A percentile compares a stretch with the other conserved stretches of the same genome.
These are phyloP conservation scores for Dictyostelium brefeldianum DNA, from an alignment of 78 protist species.

Conservation along the genomic window DNA sequence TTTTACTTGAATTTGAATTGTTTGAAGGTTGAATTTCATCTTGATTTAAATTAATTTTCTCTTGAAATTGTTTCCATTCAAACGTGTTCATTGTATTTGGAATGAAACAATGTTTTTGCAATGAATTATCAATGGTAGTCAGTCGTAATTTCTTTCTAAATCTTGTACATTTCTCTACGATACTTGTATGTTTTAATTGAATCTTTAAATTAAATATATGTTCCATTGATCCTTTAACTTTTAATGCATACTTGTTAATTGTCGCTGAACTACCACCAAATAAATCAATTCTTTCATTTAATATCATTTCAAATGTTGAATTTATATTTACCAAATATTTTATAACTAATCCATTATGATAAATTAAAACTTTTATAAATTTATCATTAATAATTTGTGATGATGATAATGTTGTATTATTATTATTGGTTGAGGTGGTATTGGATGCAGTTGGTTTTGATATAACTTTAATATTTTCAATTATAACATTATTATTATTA, in stretches of 20 bases:
- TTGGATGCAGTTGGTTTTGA: not conserved
- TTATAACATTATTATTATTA: not conserved
- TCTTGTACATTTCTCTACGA: conserved; percentile 8
- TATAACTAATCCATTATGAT: conserved; percentile 68
- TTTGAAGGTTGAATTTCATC: not conserved
- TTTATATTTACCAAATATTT: conserved; percentile 29
- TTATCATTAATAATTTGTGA: not conserved
- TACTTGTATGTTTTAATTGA: conserved; percentile 1
- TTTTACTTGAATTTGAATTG: not conserved
- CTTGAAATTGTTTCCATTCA: conserved; percentile 39
- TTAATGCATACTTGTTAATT: conserved; percentile 6
- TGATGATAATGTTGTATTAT: not conserved
- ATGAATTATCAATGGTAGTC: not conserved
- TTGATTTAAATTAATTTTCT: not conserved
- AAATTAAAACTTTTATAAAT: conserved; percentile 4
- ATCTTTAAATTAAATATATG: conserved; percentile 35
- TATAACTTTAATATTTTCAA: not conserved
- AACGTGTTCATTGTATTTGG: conserved; percentile 29
- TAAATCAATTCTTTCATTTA: conserved; percentile 45
- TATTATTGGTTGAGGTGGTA: not conserved
- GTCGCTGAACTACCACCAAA: conserved; percentile 22
- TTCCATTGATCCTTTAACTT: conserved; percentile 42
- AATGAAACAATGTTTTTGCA: not conserved
- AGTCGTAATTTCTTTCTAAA: conserved; percentile 46
- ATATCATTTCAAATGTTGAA: conserved; percentile 40